These are phyloP conservation scores for Paramecium sonneborni DNA, from an alignment of 73 alveolate genomes.

Conservation along the genomic window DNA sequence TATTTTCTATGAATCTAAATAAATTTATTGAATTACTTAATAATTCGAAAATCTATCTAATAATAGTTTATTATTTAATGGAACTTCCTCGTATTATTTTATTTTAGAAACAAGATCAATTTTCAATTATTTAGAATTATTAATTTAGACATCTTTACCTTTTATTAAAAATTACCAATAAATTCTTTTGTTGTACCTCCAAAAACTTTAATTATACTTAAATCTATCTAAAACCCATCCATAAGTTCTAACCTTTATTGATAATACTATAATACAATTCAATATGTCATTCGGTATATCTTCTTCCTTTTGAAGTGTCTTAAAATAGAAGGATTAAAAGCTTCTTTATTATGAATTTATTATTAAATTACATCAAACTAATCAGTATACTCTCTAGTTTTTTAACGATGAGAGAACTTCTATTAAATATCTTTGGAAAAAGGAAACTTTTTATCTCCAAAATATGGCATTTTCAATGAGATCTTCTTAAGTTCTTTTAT, in stretches of 20 bases:
- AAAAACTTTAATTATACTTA: not conserved
- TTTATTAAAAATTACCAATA: not conserved
- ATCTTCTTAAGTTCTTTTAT: not conserved
- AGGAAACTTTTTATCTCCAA: slow-evolving; percentile 25
- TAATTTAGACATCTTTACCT: slow-evolving; percentile 48
- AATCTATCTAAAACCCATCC: slow-evolving; percentile 51
- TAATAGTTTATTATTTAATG: not conserved
- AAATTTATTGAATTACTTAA: not conserved
- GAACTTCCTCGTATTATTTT: slow-evolving; percentile 40
- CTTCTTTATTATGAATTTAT: not conserved
- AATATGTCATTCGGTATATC: slow-evolving; percentile 46
- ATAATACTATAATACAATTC: not conserved
- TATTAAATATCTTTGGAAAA: slow-evolving; percentile 41
- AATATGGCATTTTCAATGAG: slow-evolving; percentile 9
- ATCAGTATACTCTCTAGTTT: not conserved
- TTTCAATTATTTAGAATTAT: slow-evolving; percentile 19
- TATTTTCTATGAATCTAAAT: not conserved
- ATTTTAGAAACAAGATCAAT: slow-evolving; percentile 40
- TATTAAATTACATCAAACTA: not conserved
- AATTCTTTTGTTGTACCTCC: not conserved
- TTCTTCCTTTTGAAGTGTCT: not conserved
- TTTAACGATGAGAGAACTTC: slow-evolving; percentile 34
- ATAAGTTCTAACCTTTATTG: slow-evolving; percentile 14
- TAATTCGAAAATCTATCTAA: not conserved
- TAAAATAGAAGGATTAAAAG: not conserved